Conservation (phyloP, 192 early-diverging fungal species). For the Podila verticillata region DNA sequence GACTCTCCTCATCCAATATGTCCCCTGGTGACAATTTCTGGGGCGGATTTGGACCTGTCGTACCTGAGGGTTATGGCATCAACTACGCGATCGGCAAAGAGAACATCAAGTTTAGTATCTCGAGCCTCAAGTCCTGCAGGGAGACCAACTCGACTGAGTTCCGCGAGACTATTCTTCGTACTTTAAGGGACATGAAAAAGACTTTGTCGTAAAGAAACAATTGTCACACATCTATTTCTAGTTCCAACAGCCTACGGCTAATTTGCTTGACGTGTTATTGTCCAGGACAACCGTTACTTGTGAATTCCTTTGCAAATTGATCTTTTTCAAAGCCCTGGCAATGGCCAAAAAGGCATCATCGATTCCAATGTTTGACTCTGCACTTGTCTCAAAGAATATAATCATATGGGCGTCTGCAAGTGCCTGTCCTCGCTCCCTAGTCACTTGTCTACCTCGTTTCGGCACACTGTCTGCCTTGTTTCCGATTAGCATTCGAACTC, state of each 20-base stretch:
- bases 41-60: constrained; percentile 89
- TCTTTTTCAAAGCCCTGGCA: background rate
- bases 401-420: too few relatives aligned
- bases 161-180: constrained; percentile 65
- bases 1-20: constrained; percentile 84
- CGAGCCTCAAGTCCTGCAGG: constrained; percentile 56
- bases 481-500: too few relatives aligned
- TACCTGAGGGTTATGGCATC: constrained; percentile 87
- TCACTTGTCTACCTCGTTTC: too few relatives aligned
- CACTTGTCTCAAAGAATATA: background rate
- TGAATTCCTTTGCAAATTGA: too few relatives aligned
- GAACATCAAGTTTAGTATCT: constrained; percentile 78
- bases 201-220: constrained; percentile 14
- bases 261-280: too few relatives aligned
- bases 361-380: background rate
- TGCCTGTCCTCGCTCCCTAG: too few relatives aligned
- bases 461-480: too few relatives aligned
- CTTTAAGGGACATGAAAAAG: constrained; percentile 71
- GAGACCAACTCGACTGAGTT: constrained; percentile 65
- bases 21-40: constrained; percentile 75
- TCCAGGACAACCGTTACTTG: too few relatives aligned
- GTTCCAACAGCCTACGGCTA: too few relatives aligned
- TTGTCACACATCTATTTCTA: too few relatives aligned
- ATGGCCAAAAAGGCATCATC: background rate
- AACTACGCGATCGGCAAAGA: constrained; percentile 79